Percentiles rank a stretch among this genome's conserved stretches.
Evolutionary conservation across 2,329 filamentous ascomycete genomes (phyloP).

Genomic region (Metarhizium brunneum): DNA sequence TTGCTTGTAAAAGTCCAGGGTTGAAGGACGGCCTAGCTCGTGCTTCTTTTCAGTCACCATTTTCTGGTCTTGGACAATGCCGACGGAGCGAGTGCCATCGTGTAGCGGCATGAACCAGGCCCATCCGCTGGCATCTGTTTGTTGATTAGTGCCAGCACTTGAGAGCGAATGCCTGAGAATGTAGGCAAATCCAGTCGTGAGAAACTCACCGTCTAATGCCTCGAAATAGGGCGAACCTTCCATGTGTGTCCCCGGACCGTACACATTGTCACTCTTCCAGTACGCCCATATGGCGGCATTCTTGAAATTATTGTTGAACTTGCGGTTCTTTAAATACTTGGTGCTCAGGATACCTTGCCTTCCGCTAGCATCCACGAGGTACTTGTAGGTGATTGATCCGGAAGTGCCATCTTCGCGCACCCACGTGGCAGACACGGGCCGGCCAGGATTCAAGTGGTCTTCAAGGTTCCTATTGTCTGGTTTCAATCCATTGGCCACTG

Average conservation of each 20-base stretch:
- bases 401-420: slow-evolving; percentile 21
- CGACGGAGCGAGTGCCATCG: slow-evolving; percentile 33
- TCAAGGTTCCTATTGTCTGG: background rate
- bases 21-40: slow-evolving; percentile 5
- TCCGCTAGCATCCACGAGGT: slow-evolving; percentile 39
- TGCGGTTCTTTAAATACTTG: slow-evolving; percentile 39
- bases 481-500: background rate
- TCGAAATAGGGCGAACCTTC: slow-evolving; percentile 34
- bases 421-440: slow-evolving; percentile 27
- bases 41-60: slow-evolving; percentile 23
- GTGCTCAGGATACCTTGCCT: slow-evolving; percentile 34
- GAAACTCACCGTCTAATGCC: slow-evolving; percentile 20
- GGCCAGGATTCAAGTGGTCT: slow-evolving; percentile 9
- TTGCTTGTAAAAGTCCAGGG: slow-evolving; percentile 23
- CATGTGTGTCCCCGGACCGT: slow-evolving; percentile 23
- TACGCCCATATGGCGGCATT: slow-evolving; percentile 42
- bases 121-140: slow-evolving; percentile 38
- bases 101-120: slow-evolving; percentile 41
- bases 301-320: slow-evolving; percentile 36
- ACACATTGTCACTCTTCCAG: slow-evolving; percentile 26
- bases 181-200: too few relatives aligned
- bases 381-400: slow-evolving; percentile 34
- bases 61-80: slow-evolving; percentile 32
- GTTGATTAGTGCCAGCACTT: too few relatives aligned
- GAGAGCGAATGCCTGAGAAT: too few relatives aligned